A percentile compares a stretch with the other conserved stretches of the same genome.
Conservation (phyloP, 1,139 yeast species). For the Yamadazyma jaroonii region DNA sequence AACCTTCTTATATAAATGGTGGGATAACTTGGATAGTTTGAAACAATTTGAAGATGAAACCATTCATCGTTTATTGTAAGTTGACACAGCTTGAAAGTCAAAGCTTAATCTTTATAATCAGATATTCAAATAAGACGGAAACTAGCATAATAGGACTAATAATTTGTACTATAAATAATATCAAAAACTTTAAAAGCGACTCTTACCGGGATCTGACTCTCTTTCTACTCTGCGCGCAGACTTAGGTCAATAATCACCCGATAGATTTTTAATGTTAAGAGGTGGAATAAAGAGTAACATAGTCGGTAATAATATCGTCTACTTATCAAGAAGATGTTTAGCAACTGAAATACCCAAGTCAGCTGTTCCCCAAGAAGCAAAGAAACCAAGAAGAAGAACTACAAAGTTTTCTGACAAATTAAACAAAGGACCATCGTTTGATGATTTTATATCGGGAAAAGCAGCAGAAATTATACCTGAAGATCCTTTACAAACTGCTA, state of each 20-base stretch:
- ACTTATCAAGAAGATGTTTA: slow-evolving; percentile 1
- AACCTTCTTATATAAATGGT: slow-evolving; percentile 88
- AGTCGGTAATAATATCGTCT: not conserved
- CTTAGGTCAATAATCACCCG: slow-evolving; percentile 2
- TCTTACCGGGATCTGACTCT: slow-evolving; percentile 2
- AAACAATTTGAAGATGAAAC: slow-evolving; percentile 42
- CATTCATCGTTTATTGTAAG: slow-evolving; percentile 39
- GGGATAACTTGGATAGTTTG: slow-evolving; percentile 69
- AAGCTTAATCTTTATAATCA: not conserved
- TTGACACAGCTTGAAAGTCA: not conserved
- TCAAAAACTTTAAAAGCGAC: not conserved
- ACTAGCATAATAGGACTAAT: too few relatives aligned
- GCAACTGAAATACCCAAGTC: slow-evolving; percentile 2
- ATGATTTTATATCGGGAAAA: slow-evolving; percentile 79
- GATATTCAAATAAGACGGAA: too few relatives aligned
- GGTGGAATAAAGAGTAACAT: not conserved
- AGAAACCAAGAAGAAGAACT: slow-evolving; percentile 29
- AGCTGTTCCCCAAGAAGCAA: not conserved
- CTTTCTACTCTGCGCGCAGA: slow-evolving; percentile 1
- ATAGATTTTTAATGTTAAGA: not conserved
- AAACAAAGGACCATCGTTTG: slow-evolving; percentile 89
- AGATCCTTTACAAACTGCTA: slow-evolving; percentile 71
- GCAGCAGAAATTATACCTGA: slow-evolving; percentile 58
- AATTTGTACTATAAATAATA: not conserved
- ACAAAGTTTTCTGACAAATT: slow-evolving; percentile 70